Percentiles rank a stretch among this genome's conserved stretches.
These are phyloP conservation scores for Pseudopithomyces chartarum DNA, from an alignment of 2,329 filamentous ascomycete genomes.

Conservation along the genomic window DNA sequence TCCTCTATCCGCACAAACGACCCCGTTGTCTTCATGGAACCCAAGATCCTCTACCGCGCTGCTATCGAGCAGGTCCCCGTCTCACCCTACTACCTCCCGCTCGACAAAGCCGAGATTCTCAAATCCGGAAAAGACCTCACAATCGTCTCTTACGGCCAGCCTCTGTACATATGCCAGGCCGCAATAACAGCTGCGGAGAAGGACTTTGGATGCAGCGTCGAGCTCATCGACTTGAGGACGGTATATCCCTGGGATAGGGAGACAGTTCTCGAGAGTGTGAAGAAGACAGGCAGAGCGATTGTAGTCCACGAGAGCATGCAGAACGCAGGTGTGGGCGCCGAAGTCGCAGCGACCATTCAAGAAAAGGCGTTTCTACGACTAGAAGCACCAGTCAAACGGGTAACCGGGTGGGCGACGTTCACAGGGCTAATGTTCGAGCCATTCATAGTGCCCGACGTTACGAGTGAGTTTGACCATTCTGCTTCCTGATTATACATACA, in stretches of 20 bases:
- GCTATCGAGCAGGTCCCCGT: constrained; percentile 90
- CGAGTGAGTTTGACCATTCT: constrained; percentile 65
- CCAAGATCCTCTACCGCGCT: constrained; percentile 89
- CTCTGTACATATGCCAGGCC: constrained; percentile 79
- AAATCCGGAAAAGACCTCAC: constrained; percentile 82
- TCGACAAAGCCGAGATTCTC: constrained; percentile 83
- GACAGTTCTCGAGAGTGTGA: constrained; percentile 79
- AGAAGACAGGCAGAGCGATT: constrained; percentile 83
- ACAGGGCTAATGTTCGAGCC: constrained; percentile 77
- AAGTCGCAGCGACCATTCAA: constrained; percentile 87
- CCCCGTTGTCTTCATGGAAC: constrained; percentile 91
- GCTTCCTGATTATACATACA: not conserved
- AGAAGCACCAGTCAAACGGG: constrained; percentile 82
- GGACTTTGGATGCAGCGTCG: constrained; percentile 74
- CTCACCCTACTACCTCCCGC: constrained; percentile 78
- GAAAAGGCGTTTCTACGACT: constrained; percentile 82
- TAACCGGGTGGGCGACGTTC: constrained; percentile 90
- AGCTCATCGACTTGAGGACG: constrained; percentile 86
- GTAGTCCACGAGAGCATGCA: constrained; percentile 93
- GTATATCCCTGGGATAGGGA: constrained; percentile 91
- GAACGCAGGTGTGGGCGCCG: constrained; percentile 86
- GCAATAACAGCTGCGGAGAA: constrained; percentile 80
- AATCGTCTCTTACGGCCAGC: constrained; percentile 86
- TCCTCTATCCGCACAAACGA: constrained; percentile 78
- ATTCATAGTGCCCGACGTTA: constrained; percentile 77